Conservation (phyloP, 306 rosid species). For the Prunus fruticosa region DNA sequence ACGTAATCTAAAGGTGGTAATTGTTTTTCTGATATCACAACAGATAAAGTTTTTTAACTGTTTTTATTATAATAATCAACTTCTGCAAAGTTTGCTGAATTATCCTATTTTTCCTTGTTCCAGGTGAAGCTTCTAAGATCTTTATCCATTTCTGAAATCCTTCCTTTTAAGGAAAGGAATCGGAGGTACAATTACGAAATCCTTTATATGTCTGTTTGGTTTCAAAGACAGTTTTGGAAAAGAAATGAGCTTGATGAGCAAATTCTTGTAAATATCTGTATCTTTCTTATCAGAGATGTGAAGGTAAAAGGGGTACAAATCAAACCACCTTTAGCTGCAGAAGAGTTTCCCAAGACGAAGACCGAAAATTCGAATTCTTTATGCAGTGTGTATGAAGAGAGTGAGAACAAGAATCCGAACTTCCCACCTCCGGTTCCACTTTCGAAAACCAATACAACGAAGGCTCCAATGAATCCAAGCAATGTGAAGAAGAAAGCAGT, state of each 20-base stretch:
- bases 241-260: background rate
- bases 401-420: constrained; percentile 54
- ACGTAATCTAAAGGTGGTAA: constrained; percentile 30
- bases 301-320: constrained; percentile 17
- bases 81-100: background rate
- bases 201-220: background rate
- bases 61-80: background rate
- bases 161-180: constrained; percentile 34
- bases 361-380: constrained; percentile 22
- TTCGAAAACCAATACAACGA: constrained; percentile 22
- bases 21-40: background rate
- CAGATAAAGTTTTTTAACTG: background rate
- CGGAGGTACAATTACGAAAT: constrained; percentile 30
- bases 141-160: constrained; percentile 40
- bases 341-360: constrained; percentile 7
- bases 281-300: background rate
- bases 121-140: constrained; percentile 46
- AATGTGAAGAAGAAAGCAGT: constrained; percentile 7
- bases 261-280: background rate
- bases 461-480: constrained; percentile 17
- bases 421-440: constrained; percentile 8
- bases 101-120: background rate
- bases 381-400: constrained; percentile 17
- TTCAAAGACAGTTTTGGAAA: background rate
- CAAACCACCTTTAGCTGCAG: constrained; percentile 20